Conservation (phyloP, 805 yeast species). For the Candida quercuum region DNA sequence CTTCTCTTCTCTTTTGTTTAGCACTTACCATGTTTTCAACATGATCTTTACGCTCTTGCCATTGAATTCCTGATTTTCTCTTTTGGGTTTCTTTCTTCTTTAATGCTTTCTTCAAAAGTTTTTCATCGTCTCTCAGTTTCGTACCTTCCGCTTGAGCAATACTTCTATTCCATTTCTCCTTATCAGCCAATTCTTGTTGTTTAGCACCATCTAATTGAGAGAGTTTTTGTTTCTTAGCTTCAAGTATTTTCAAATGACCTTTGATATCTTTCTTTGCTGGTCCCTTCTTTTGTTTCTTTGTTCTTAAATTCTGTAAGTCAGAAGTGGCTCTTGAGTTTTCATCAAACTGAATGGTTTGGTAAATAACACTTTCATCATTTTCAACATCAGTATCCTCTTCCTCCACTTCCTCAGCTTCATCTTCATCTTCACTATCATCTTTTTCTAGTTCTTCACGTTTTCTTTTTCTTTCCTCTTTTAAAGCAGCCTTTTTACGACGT, state of each 20-base stretch:
- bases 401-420: conserved; percentile 30
- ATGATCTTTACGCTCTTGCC: conserved; percentile 83
- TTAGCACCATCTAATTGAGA: conserved; percentile 59
- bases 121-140: conserved; percentile 87
- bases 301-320: conserved; percentile 57
- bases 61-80: conserved; percentile 81
- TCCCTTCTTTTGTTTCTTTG: conserved; percentile 61
- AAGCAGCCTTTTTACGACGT: conserved; percentile 41
- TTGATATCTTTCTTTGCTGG: conserved; percentile 81
- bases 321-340: conserved; percentile 80
- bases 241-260: conserved; percentile 74
- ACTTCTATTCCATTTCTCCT: conserved; percentile 80
- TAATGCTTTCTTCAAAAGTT: conserved; percentile 76
- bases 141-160: conserved; percentile 84
- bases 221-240: conserved; percentile 64
- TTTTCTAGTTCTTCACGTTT: conserved; percentile 33
- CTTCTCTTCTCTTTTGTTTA: conserved; percentile 84
- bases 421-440: conserved; percentile 35
- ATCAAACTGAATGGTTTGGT: conserved; percentile 74
- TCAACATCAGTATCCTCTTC: conserved; percentile 28
- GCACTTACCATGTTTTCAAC: conserved; percentile 73
- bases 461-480: conserved; percentile 32
- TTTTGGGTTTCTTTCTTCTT: conserved; percentile 80
- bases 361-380: conserved; percentile 45
- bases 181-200: conserved; percentile 51